Evolutionary conservation across 2,329 filamentous ascomycete species (phyloP), one percentile per base, ranked within the genome.

Genomic region (Curvularia verruculosa): DNA sequence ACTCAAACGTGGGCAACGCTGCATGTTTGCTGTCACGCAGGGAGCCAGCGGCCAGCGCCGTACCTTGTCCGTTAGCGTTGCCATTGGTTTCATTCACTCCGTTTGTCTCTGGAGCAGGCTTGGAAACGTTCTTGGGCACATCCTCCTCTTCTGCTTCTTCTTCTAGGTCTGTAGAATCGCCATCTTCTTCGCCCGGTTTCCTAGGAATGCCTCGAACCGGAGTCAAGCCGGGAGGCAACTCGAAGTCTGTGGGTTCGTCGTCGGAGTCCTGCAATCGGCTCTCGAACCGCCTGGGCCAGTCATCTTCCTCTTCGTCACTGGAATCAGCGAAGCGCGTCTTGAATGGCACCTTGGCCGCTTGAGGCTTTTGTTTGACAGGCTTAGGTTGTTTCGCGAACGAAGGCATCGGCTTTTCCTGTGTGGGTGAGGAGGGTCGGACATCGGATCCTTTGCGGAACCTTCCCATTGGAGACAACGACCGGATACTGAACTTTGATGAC

Each of bases 391-490:
- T 71, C 29, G 47, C 56, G 18, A 73, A 64, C 12, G 56, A 55
- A 34, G 63, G 37, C 28, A 59, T 58, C 19, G 66, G 68, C 10
- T 56, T 45, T 5, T 62, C 37, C 15, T 46, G 55, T 31, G 61
- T 66, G 13, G 68, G 64, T 12, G 61, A 57, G 19, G 66, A 50
- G 36, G 61, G 46, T 29, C 48, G 41, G 13, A 54, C 41, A 23
- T 64, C 59, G n/a, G 62, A 29, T 10, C 59, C 60, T 52, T 68
- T 73, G 48, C 85, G 83, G 39, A 82, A 74, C 9, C 85, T 84
- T 15, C 83, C 83, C 1, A 84, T 79, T 0, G 90, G 91, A 1
- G 90, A 93, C 39, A 90, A 65, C 0, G 89, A 89, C 28, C 90
- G 84, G 31, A 92, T 79, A 56, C 87, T 90, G 69, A 91, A 88